Evolutionary conservation across 768 basidiomycete species (phyloP).

Genomic region (Gautieria morchelliformis): DNA sequence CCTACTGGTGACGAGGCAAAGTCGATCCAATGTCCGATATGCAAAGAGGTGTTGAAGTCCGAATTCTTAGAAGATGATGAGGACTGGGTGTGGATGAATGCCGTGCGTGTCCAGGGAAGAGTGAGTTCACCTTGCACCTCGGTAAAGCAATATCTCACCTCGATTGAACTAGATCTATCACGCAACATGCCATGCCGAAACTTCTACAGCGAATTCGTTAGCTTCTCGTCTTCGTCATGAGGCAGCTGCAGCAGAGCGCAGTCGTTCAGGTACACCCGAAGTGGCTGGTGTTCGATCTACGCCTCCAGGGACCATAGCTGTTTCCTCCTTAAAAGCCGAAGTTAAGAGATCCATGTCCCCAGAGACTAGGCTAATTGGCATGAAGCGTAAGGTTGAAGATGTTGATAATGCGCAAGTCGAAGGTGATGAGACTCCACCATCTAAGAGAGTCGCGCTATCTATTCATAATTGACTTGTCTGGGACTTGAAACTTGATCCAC

Average conservation of each 20-base stretch:
- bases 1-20: slow-evolving; percentile 86
- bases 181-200: slow-evolving; percentile 90
- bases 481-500: background rate
- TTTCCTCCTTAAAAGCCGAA: slow-evolving; percentile 27
- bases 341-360: slow-evolving; percentile 36
- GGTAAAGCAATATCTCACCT: background rate
- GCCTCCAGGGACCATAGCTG: slow-evolving; percentile 24
- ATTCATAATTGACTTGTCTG: background rate
- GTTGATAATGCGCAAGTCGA: slow-evolving; percentile 5
- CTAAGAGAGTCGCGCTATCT: slow-evolving; percentile 20
- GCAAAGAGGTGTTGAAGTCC: slow-evolving; percentile 86
- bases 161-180: slow-evolving; percentile 63
- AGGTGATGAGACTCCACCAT: slow-evolving; percentile 12
- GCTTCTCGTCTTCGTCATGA: slow-evolving; percentile 63
- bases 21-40: slow-evolving; percentile 82
- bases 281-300: slow-evolving; percentile 15
- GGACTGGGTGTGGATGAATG: slow-evolving; percentile 97
- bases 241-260: slow-evolving; percentile 28
- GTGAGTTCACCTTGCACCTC: slow-evolving; percentile 33
- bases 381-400: slow-evolving; percentile 69
- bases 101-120: slow-evolving; percentile 72
- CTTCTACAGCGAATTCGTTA: slow-evolving; percentile 52
- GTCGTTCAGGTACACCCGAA: slow-evolving; percentile 75
- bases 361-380: slow-evolving; percentile 43
- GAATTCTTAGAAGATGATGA: slow-evolving; percentile 95